Evolutionary conservation across 768 basidiomycete species (phyloP).

Genomic region (Tylopilus cervinicoccineus): DNA sequence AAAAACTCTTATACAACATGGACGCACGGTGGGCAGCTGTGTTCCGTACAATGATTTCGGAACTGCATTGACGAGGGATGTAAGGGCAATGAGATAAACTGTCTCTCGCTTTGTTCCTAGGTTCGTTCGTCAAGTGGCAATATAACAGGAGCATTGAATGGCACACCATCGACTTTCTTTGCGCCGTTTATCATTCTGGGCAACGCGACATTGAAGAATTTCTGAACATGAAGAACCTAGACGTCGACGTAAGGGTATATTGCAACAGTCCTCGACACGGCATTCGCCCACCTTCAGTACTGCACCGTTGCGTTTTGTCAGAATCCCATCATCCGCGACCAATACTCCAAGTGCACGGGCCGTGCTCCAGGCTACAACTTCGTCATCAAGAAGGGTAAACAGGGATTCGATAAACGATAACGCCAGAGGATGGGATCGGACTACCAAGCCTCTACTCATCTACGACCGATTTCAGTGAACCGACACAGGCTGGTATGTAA

Average conservation of each 20-base stretch:
- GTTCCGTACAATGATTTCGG: slow-evolving; percentile 71
- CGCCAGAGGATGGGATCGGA: slow-evolving; percentile 64
- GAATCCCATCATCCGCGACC: slow-evolving; percentile 51
- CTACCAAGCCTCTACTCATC: slow-evolving; percentile 77
- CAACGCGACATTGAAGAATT: slow-evolving; percentile 66
- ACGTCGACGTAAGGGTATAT: slow-evolving; percentile 1
- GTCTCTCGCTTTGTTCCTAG: slow-evolving; percentile 52
- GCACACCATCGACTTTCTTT: slow-evolving; percentile 50
- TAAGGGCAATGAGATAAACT: slow-evolving; percentile 79
- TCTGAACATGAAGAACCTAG: slow-evolving; percentile 72
- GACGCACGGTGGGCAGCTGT: slow-evolving; percentile 58
- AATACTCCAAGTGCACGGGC: slow-evolving; percentile 73
- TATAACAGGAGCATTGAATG: neutral
- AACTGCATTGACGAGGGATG: slow-evolving; percentile 73
- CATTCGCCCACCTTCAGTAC: slow-evolving; percentile 60
- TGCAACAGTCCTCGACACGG: neutral
- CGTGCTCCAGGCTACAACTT: slow-evolving; percentile 61
- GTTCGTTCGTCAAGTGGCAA: neutral
- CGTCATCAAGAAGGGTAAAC: slow-evolving; percentile 68
- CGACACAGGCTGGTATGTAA: neutral
- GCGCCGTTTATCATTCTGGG: slow-evolving; percentile 73
- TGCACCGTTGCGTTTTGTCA: slow-evolving; percentile 77
- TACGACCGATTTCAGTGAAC: slow-evolving; percentile 27
- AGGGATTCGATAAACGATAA: slow-evolving; percentile 56
- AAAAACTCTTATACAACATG: neutral